Base-by-base conservation (phyloP, 2,329 filamentous ascomycete species). In the Alternaria solani region DNA sequence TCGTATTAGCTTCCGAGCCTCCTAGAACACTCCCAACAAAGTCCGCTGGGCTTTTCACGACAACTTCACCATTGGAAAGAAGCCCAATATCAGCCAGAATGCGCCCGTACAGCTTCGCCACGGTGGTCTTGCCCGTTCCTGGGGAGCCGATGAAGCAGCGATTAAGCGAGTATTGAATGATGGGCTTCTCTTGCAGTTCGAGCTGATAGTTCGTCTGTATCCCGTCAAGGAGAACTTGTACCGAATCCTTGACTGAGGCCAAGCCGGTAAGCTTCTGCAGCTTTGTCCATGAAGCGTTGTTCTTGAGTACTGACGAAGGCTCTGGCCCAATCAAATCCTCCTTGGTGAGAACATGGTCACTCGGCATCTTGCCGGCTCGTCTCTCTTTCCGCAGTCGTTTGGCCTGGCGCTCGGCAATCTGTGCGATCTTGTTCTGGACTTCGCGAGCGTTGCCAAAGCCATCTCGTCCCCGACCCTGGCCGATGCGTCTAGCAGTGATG, bases 391-490 rank as follows among this genome's bases (percentile, higher is more conserved):
- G 66, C 0, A 93, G 64, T 0, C 91, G 81, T 1, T 80, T 80
- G 0, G 88, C 81, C 69, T 93, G 91, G 2, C 89, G 82, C 11
- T 84, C 80, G 0, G 80, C 72, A 5, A 93, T 87, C 1, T 65
- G 75, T 0, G 83, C 75, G 1, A 91, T 75, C 0, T 75, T 73
- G 65, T 92, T 93, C 46, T 93, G 86, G 0, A 93, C 79, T 0
- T 87, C 83, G 1, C 91, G 82, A 0, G 91, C 91, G 66, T 94
- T 94, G 0, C 89, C 91, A 61, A 93, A 94, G 0, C 90, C 90
- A 28, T 88, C 84, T 1, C 82, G 82, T 0, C 88, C 90, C 0
- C 91, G 85, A 0, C 85, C 84, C 7, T 84, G 80, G 0, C 89
- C 89, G 12, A 93, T 76, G 1, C 90, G 81, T 0, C 87, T 82